Evolutionary conservation across 352 stramenopile species (phyloP).

Genomic region (Globisporangium middletonii): DNA sequence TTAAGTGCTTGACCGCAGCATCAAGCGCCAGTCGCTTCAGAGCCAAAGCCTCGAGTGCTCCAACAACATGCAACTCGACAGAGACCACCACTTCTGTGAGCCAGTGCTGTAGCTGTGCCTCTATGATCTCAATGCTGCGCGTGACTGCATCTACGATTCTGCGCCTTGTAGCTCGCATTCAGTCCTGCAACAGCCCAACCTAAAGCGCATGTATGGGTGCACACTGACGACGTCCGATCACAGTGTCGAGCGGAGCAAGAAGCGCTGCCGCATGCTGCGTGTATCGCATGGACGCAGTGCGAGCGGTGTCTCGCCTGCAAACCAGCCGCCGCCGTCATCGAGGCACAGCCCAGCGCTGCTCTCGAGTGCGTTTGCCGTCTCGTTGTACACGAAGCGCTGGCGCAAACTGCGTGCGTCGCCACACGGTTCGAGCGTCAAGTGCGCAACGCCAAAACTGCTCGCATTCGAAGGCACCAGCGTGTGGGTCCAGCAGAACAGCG

Average conservation of each 20-base stretch:
- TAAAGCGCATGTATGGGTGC: too few relatives aligned
- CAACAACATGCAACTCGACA: too few relatives aligned
- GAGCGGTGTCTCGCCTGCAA: conserved; percentile 5
- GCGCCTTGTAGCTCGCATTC: too few relatives aligned
- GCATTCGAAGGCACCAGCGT: not conserved
- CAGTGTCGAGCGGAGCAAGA: not conserved
- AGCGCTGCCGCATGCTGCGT: conserved; percentile 8
- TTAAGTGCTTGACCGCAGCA: too few relatives aligned
- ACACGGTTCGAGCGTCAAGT: conserved; percentile 3
- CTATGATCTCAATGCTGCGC: too few relatives aligned
- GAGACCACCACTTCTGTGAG: too few relatives aligned
- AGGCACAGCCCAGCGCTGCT: conserved; percentile 3
- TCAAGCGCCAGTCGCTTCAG: too few relatives aligned
- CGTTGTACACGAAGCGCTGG: conserved; percentile 6
- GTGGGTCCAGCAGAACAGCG: conserved; percentile 8
- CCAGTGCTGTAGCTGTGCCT: too few relatives aligned
- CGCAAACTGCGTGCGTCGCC: not conserved
- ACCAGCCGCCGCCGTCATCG: conserved; percentile 10
- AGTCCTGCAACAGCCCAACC: too few relatives aligned
- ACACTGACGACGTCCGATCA: too few relatives aligned
- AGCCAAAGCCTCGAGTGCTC: too few relatives aligned
- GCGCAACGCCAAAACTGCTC: not conserved
- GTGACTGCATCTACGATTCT: too few relatives aligned
- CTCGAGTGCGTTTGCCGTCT: not conserved
- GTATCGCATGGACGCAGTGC: conserved; percentile 1